phyloP scores from a whole-genome alignment of 441 rosid genomes.

The Breynia disticha region DNA sequence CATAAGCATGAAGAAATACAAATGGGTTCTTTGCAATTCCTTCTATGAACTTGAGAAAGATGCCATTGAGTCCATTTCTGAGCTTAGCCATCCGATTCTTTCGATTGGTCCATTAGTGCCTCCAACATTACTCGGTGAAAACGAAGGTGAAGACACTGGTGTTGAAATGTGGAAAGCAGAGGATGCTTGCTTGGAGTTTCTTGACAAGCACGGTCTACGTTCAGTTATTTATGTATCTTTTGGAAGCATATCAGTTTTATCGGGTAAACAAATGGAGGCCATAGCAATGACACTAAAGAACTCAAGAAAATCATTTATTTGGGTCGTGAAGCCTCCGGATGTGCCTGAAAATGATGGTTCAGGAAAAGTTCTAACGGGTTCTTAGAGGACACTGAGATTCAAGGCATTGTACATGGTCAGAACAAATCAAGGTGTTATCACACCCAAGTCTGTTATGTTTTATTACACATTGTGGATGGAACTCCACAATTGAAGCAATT shows the following conservation, averaged over 20 bases:
- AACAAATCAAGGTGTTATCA: constrained; percentile 54
- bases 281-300: constrained; percentile 40
- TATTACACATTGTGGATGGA: constrained; percentile 83
- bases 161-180: constrained; percentile 41
- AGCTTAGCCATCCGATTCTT: constrained; percentile 31
- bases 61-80: constrained; percentile 19
- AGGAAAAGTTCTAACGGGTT: constrained; percentile 42
- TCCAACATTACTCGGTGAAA: constrained; percentile 22
- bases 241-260: constrained; percentile 42
- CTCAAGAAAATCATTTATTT: constrained; percentile 41
- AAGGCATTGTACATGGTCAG: constrained; percentile 61
- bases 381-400: constrained; percentile 36
- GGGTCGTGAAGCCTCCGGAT: constrained; percentile 55
- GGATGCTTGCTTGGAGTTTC: constrained; percentile 51
- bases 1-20: constrained; percentile 21
- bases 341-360: constrained; percentile 8
- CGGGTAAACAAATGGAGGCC: constrained; percentile 48
- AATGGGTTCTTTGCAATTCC: constrained; percentile 36
- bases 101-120: constrained; percentile 56
- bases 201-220: constrained; percentile 36
- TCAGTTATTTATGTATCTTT: constrained; percentile 73
- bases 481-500: constrained; percentile 59
- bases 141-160: constrained; percentile 11
- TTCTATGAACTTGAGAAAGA: constrained; percentile 32
- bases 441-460: constrained; percentile 56